Base-by-base conservation (phyloP, 1,139 yeast species). In the Geotrichum reessii region DNA sequence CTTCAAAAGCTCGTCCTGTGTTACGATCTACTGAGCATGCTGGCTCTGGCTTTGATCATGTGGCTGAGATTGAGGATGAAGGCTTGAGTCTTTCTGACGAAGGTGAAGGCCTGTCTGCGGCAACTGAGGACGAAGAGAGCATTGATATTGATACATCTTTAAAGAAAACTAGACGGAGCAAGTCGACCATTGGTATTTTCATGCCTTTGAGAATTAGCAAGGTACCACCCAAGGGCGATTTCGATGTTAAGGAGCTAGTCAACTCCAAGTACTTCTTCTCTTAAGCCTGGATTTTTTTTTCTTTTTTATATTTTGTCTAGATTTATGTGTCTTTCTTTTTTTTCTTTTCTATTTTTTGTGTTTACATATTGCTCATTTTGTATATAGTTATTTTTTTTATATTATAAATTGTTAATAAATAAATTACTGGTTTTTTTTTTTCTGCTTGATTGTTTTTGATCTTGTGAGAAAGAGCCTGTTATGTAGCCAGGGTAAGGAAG, bases 191-290 rank as follows among this genome's bases (percentile, higher is more conserved):
- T 53, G 67, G 69, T 9, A 68, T 73, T 3, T 66, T 83, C 52
- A 84, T 83, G 9, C 96, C 95, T 21, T 76, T 92, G 64, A 74
- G 72, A 55, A 79, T 92, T 65, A 95, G 96, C 0, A 79, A 78
- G 0, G 82, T 91, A 49, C 98, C 98, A 14, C 75, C 80, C 56
- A 87, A 82, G 72, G 99, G 97, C 52, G 85, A 84, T 37, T 89
- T 92, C 68, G 95, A 92, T 69, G 95, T 93, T 50, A 74, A 77
- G 52, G 81, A 81, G 62, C 86, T 93, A 57, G 80, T 81, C 67
- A 81, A 85, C 53, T 88, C 96, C 61, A 80, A 80, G 53, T 93
- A 93, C 73, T 93, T 93, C 78, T 93, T 93, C 74, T 78, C 82
- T 12, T 76, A 25, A 19, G 21, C 40, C 3, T 21, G 12, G 46